These are phyloP conservation scores for Chaetomiaceae sp. DNA, from an alignment of 2,329 filamentous ascomycete species.

Conservation along the genomic window DNA sequence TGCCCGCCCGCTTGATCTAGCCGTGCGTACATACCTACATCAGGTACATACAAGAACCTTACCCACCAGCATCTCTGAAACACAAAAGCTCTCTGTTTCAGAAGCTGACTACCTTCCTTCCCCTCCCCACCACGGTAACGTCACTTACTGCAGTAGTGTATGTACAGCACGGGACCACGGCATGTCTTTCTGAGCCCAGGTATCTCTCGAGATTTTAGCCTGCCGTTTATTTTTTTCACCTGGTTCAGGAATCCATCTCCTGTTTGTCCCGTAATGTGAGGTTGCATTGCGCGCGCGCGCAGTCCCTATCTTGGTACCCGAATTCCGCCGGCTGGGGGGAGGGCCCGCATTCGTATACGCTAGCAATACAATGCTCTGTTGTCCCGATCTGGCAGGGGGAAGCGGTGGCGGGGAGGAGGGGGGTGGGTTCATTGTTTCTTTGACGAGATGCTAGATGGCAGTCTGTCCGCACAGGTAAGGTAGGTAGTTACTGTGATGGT, in stretches of 20 bases:
- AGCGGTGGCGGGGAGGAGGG: no score
- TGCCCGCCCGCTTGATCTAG: neutral
- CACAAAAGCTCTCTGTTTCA: constrained; percentile 11
- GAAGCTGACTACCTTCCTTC: neutral
- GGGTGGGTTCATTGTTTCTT: no score
- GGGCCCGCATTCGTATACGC: neutral
- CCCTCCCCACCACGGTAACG: neutral
- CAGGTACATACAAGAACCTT: neutral
- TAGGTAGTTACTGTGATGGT: no score
- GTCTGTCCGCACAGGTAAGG: no score
- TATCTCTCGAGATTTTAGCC: neutral
- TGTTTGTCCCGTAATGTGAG: neutral
- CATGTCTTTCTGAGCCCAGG: neutral
- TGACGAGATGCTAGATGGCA: no score
- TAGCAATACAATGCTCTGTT: no score
- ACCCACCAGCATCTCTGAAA: constrained; percentile 10
- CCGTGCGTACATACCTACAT: constrained; percentile 1
- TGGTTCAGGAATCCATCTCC: neutral
- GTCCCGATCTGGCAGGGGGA: no score
- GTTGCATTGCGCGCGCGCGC: constrained; percentile 9
- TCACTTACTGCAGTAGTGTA: no score
- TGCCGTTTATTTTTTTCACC: neutral
- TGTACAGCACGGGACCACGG: neutral
- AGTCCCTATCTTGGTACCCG: no score
- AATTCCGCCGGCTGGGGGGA: neutral